Percentiles rank a stretch among this genome's conserved stretches.
phyloP scores from a whole-genome alignment of 805 yeast genomes.

The Dipodascus geniculatus region DNA sequence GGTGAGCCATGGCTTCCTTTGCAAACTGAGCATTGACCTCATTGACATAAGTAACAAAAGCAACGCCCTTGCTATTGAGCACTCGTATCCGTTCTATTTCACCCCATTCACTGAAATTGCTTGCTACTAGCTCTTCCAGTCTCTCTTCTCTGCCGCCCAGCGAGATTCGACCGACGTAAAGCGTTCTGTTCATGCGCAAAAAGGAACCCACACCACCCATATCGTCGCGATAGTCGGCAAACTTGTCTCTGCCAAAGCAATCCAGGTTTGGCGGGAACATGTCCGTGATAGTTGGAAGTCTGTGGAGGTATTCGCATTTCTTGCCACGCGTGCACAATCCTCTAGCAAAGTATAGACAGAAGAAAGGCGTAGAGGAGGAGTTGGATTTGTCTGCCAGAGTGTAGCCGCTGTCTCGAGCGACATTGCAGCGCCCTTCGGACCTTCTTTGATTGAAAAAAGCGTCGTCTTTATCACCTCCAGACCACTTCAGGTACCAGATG shows the following conservation, averaged over 20 bases:
- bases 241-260: constrained; percentile 88
- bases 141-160: constrained; percentile 28
- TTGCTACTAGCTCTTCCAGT: constrained; percentile 30
- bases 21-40: constrained; percentile 87
- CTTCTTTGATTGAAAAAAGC: constrained; percentile 27
- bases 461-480: constrained; percentile 51
- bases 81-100: constrained; percentile 55
- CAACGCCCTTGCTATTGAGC: constrained; percentile 52
- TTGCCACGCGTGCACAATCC: constrained; percentile 78
- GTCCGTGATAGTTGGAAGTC: constrained; percentile 57
- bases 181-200: constrained; percentile 52
- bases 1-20: constrained; percentile 86
- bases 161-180: constrained; percentile 54
- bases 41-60: constrained; percentile 58
- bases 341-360: constrained; percentile 79
- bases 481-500: constrained; percentile 84
- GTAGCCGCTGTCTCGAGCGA: constrained; percentile 56
- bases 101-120: constrained; percentile 66
- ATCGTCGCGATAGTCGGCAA: constrained; percentile 73
- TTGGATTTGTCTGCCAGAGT: constrained; percentile 52
- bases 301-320: constrained; percentile 65
- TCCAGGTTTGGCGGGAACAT: constrained; percentile 53
- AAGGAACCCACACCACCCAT: constrained; percentile 92
- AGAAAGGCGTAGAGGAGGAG: constrained; percentile 27
- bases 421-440: constrained; percentile 50